Evolutionary conservation across 2,329 filamentous ascomycete genomes (phyloP), one percentile per base, ranked within the genome.

Genomic region (Ilyonectria sp.): DNA sequence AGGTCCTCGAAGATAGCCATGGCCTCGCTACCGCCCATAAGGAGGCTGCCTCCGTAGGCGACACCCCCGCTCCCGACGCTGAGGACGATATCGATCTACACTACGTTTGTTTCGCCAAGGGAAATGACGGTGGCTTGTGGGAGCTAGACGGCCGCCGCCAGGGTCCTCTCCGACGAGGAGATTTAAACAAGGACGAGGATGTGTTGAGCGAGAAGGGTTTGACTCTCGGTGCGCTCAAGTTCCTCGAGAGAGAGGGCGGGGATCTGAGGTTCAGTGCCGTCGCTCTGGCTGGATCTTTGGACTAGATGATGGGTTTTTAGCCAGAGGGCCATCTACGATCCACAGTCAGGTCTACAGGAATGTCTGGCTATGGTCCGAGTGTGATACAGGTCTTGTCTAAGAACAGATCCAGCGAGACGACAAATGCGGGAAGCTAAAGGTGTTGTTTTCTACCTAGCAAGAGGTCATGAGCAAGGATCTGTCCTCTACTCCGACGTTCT

Each of bases 61-160:
- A 95, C 78, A 97, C 94, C 1, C 78, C 86, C 13, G 93, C 95
- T 1, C 95, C 96, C 0, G 83, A 88, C 60, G 94, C 94, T 9
- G 87, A 90, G n/a, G 93, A 93, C 75, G 89, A 92, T 73, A 87
- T 97, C n/a, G 95, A 98, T 78, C 85, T 98, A 74, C 96, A 99
- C 84, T 98, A 97, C 79, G 95, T 98, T 53, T 96, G 94, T 77
- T 99, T 98, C 81, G 93, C 96, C 59, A 96, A 95, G 84, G 85
- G 85, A 35, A 82, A 82, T 58, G 90, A 93, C 79, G 91, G 91
- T 62, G 87, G 79, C 13, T 75, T 90, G 43, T 90, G 87, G 87
- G 88, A 90, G 82, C 83, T 90, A 11, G 88, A 90, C 73, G 88
- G 88, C 3, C 81, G 88, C 57, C 77, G 86, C 63, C 90, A 89